phyloP scores from a whole-genome alignment of 352 stramenopile species.

The Phytophthora pluvialis region DNA sequence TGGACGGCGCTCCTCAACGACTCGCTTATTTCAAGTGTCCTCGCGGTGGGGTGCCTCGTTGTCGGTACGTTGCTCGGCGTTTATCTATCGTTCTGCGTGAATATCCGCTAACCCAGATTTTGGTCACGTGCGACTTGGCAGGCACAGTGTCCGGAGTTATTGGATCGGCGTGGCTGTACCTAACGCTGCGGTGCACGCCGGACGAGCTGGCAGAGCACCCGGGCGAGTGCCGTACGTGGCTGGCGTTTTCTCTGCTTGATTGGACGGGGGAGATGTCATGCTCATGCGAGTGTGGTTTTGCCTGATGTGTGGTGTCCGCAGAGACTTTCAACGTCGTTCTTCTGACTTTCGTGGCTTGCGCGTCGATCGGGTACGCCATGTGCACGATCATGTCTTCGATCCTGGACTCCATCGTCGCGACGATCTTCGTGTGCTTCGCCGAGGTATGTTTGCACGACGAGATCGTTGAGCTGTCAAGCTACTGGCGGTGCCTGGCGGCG shows the following conservation, averaged over 20 bases:
- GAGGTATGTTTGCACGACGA: slow-evolving; percentile 55
- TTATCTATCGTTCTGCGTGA: background rate
- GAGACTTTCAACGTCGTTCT: slow-evolving; percentile 88
- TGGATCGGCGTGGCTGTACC: slow-evolving; percentile 72
- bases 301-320: slow-evolving; percentile 29
- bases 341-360: slow-evolving; percentile 75
- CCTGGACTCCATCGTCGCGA: slow-evolving; percentile 84
- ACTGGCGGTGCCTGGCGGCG: slow-evolving; percentile 12
- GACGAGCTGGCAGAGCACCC: slow-evolving; percentile 46
- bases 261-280: background rate
- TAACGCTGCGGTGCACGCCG: slow-evolving; percentile 71
- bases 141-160: slow-evolving; percentile 76
- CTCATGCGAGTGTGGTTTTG: slow-evolving; percentile 12
- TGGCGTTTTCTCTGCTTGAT: slow-evolving; percentile 3
- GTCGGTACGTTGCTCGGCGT: slow-evolving; percentile 55
- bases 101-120: background rate
- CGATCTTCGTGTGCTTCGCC: slow-evolving; percentile 90
- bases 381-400: slow-evolving; percentile 86
- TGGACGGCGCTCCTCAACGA: slow-evolving; percentile 86
- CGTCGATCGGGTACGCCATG: slow-evolving; percentile 85
- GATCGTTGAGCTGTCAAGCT: slow-evolving; percentile 11
- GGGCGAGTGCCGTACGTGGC: slow-evolving; percentile 67
- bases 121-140: slow-evolving; percentile 24
- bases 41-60: slow-evolving; percentile 75
- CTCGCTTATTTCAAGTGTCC: slow-evolving; percentile 77